Base-by-base conservation (phyloP, 805 yeast species). In the Kluyveromyces aestuarii region DNA sequence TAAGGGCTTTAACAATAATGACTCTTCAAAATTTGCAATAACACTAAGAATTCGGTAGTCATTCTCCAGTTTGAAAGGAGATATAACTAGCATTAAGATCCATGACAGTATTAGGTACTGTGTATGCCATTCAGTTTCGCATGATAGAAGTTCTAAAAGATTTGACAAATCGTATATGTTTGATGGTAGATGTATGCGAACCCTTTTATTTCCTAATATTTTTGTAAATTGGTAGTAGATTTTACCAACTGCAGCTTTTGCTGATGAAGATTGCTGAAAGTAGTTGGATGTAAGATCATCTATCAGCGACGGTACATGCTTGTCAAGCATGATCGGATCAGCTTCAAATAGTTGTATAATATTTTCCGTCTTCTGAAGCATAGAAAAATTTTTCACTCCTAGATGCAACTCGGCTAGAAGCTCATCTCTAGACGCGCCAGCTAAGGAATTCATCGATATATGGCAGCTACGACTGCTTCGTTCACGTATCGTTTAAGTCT, bases 81-180 rank as follows among this genome's bases (percentile, higher is more conserved):
- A 78, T n/a, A 85, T 67, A 0, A 81, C 74, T 19, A 89, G 66
- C 9, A 82, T 78, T 0, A 83, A 74, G 9, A 87, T 71, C 96
- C 96, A 90, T 2, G 84, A 68, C 8, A 88, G 63, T 40, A 80
- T 59, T 10, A 82, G 63, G 49, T 69, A 81, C 36, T 67, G 59
- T 30, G 69, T 70, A 44, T 74, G 70, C 86, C 84, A 79, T 7
- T 52, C 41, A 6, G 45, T 46, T 47, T 59, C 43, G 8, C 51
- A 13, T 6, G 40, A 38, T 10, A 74, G 48, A 18, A 55, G 50
- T 3, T 45, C 37, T 1, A 73, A 17, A n/a, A 77, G 61, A 2
- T 54, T 49, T 0, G 73, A 70, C 7, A 87, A 61, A 14, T 76
- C 56, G 48, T 71, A 66, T 1, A 84, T 76, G 47, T 84, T 82